phyloP scores from a whole-genome alignment of 768 basidiomycete genomes.

The Gyrodon lividus region DNA sequence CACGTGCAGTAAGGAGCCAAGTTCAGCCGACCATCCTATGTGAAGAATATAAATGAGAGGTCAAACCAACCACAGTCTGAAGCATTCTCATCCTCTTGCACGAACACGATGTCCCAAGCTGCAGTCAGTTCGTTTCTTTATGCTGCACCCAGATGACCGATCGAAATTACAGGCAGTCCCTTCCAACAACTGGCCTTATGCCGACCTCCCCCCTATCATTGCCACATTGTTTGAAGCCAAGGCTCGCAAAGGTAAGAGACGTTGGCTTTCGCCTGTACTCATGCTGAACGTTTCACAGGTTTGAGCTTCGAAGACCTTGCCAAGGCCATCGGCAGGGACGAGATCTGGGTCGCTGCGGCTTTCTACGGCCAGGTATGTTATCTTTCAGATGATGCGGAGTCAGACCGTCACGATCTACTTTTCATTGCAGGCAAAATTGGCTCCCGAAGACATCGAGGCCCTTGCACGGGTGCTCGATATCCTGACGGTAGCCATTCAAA shows the following conservation, averaged over 20 bases:
- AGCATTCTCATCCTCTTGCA: conserved; percentile 1
- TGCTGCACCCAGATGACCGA: background rate
- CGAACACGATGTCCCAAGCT: conserved; percentile 36
- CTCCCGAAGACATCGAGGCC: conserved; percentile 53
- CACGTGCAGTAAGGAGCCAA: conserved; percentile 11
- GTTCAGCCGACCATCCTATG: conserved; percentile 1
- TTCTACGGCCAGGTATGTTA: conserved; percentile 73
- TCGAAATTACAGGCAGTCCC: conserved; percentile 37
- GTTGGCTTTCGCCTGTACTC: background rate
- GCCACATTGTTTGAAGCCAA: conserved; percentile 61
- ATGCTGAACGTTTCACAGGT: conserved; percentile 36
- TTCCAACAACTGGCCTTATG: conserved; percentile 41
- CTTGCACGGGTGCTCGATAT: conserved; percentile 53
- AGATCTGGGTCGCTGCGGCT: conserved; percentile 79
- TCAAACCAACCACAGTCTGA: background rate
- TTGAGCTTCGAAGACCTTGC: conserved; percentile 71
- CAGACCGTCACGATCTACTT: background rate
- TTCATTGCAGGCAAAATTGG: conserved; percentile 60
- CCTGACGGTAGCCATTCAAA: conserved; percentile 36
- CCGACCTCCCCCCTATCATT: conserved; percentile 53
- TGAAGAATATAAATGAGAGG: conserved; percentile 17
- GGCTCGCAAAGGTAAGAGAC: conserved; percentile 52
- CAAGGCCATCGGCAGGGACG: conserved; percentile 64
- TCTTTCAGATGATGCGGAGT: background rate
- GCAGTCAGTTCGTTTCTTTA: conserved; percentile 30